Evolutionary conservation across 2,329 filamentous ascomycete species (phyloP).

Genomic region (Coniella lustricola): DNA sequence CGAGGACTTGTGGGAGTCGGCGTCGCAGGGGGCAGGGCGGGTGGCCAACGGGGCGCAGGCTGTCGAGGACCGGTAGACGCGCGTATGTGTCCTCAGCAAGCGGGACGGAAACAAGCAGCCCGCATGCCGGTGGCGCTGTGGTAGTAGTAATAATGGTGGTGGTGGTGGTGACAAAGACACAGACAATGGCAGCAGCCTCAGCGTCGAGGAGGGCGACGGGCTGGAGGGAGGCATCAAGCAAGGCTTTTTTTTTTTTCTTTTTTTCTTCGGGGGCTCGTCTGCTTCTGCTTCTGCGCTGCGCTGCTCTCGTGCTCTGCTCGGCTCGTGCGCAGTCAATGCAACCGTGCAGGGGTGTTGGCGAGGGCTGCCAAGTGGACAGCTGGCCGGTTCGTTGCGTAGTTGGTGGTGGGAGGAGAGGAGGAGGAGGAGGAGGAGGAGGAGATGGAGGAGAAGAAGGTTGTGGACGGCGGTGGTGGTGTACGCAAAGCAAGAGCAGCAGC

Average conservation of each 20-base stretch:
- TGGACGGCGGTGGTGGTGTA: conserved; percentile 9
- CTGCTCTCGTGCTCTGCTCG: too few relatives aligned
- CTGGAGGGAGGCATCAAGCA: conserved; percentile 16
- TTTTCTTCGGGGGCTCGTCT: too few relatives aligned
- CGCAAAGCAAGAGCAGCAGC: conserved; percentile 1
- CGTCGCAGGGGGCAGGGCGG: conserved; percentile 16
- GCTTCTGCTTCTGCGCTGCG: too few relatives aligned
- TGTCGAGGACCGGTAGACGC: conserved; percentile 27
- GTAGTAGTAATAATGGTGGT: not conserved
- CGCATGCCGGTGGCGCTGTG: conserved; percentile 11
- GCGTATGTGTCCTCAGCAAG: conserved; percentile 27
- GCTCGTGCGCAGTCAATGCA: too few relatives aligned
- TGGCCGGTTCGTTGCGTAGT: too few relatives aligned
- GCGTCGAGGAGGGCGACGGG: conserved; percentile 12
- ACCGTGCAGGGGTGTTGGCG: too few relatives aligned
- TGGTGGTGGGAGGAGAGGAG: too few relatives aligned
- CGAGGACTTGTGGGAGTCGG: conserved; percentile 9
- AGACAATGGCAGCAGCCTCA: not conserved
- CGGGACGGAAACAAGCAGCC: not conserved
- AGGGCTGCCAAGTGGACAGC: too few relatives aligned
- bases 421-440: not conserved
- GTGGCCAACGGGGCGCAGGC: conserved; percentile 15
- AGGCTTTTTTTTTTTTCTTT: too few relatives aligned
- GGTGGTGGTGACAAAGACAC: not conserved
- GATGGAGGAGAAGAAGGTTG: conserved; percentile 1